These are phyloP conservation scores for Glycyrrhiza uralensis DNA, from an alignment of 306 rosid genomes.

Conservation along the genomic window DNA sequence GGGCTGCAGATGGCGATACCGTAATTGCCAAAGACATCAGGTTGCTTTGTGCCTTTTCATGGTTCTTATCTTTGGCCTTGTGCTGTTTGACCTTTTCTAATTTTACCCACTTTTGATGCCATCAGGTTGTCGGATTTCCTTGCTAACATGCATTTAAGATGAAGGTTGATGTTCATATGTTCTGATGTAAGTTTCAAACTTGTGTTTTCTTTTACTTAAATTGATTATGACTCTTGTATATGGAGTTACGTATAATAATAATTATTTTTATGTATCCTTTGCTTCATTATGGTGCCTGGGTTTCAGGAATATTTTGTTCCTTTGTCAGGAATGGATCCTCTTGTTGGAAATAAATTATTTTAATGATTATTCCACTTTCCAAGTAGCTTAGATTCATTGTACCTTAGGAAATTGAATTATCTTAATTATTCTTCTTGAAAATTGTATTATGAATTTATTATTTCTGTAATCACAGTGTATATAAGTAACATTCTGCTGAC, in stretches of 20 bases:
- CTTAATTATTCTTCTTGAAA: too few relatives aligned
- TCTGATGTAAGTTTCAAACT: slow-evolving; percentile 48
- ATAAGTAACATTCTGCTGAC: too few relatives aligned
- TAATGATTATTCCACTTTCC: too few relatives aligned
- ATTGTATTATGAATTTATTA: too few relatives aligned
- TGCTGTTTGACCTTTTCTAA: neutral
- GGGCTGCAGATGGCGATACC: slow-evolving; percentile 77
- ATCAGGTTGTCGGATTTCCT: slow-evolving; percentile 91
- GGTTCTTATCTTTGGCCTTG: neutral
- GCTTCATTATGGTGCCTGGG: slow-evolving; percentile 3
- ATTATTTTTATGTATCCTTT: neutral
- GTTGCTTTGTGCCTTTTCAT: slow-evolving; percentile 36
- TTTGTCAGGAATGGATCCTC: neutral
- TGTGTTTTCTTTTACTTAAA: slow-evolving; percentile 10
- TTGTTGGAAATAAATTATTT: too few relatives aligned
- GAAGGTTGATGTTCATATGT: slow-evolving; percentile 35
- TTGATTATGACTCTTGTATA: neutral
- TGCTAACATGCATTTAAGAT: slow-evolving; percentile 66
- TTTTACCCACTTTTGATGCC: slow-evolving; percentile 30
- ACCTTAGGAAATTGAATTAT: too few relatives aligned
- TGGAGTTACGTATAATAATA: neutral
- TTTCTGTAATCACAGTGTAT: too few relatives aligned
- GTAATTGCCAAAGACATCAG: slow-evolving; percentile 86
- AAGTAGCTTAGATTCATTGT: too few relatives aligned
- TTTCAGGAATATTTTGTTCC: neutral